Conservation (phyloP, 176 grass and related monocot species). For the Oryza coarctata region DNA sequence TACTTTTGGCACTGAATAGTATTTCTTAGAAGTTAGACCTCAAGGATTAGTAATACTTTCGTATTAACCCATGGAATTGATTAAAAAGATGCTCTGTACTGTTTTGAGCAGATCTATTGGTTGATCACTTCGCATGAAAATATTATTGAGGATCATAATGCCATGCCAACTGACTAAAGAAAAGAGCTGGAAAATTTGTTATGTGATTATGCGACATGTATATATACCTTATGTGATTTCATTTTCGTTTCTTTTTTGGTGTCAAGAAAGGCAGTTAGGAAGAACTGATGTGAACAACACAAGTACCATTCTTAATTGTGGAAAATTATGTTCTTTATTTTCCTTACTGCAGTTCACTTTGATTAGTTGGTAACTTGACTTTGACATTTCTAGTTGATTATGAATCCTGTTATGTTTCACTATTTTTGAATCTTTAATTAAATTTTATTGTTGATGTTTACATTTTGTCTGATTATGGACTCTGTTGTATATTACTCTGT, state of each 20-base stretch:
- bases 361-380: background rate
- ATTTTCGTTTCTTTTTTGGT: background rate
- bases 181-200: background rate
- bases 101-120: background rate
- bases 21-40: background rate
- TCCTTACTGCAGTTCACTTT: background rate
- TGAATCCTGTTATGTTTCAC: too few species aligned
- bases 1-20: constrained; percentile 3
- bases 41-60: background rate
- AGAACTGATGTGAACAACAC: constrained; percentile 10
- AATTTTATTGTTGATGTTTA: background rate
- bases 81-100: background rate
- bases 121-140: background rate
- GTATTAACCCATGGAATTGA: background rate
- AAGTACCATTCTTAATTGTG: constrained; percentile 1
- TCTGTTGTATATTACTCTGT: background rate
- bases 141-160: background rate
- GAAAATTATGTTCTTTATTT: background rate
- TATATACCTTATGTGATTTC: background rate
- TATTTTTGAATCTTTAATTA: background rate
- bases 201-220: background rate
- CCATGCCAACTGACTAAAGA: constrained; percentile 2
- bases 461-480: constrained; percentile 7
- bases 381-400: too few species aligned
- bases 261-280: background rate